Percentiles rank a stretch among this genome's conserved stretches.
Conservation (phyloP, 371 early-diverging fungal genomes). For the Rhizopus delemar region DNA sequence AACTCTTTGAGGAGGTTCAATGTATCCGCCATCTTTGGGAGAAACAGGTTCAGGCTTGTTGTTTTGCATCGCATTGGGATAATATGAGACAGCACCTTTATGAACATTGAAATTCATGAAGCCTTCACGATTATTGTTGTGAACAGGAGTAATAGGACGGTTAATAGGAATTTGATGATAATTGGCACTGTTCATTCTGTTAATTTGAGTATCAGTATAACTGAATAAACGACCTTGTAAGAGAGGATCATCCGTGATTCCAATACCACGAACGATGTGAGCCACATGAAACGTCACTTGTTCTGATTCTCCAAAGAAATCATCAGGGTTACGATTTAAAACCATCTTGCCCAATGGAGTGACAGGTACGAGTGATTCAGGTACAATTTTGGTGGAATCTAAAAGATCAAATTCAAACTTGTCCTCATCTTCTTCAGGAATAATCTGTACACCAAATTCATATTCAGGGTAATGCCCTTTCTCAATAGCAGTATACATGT, state of each 20-base stretch:
- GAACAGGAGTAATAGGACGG: slow-evolving; percentile 37
- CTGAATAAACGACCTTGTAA: slow-evolving; percentile 56
- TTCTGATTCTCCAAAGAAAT: slow-evolving; percentile 61
- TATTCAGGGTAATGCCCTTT: slow-evolving; percentile 54
- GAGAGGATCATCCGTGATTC: slow-evolving; percentile 51
- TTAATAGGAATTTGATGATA: slow-evolving; percentile 59
- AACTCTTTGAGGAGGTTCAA: slow-evolving; percentile 22
- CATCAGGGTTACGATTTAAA: slow-evolving; percentile 54
- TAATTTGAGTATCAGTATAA: slow-evolving; percentile 56
- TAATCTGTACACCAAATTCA: slow-evolving; percentile 53
- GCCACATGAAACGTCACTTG: slow-evolving; percentile 49
- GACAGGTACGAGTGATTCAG: slow-evolving; percentile 52
- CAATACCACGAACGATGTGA: slow-evolving; percentile 54
- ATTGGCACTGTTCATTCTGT: slow-evolving; percentile 52
- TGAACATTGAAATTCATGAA: slow-evolving; percentile 25
- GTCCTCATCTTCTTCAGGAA: slow-evolving; percentile 41
- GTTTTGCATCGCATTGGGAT: slow-evolving; percentile 18
- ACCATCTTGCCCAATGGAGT: slow-evolving; percentile 51
- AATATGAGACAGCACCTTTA: slow-evolving; percentile 23
- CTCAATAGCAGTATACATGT: slow-evolving; percentile 49
- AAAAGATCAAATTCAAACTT: slow-evolving; percentile 52
- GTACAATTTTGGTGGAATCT: slow-evolving; percentile 59
- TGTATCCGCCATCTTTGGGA: slow-evolving; percentile 19
- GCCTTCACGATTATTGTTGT: slow-evolving; percentile 61
- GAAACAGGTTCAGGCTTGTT: slow-evolving; percentile 20